Base-by-base conservation (phyloP, 2,329 filamentous ascomycete species). In the Cordyceps militaris region DNA sequence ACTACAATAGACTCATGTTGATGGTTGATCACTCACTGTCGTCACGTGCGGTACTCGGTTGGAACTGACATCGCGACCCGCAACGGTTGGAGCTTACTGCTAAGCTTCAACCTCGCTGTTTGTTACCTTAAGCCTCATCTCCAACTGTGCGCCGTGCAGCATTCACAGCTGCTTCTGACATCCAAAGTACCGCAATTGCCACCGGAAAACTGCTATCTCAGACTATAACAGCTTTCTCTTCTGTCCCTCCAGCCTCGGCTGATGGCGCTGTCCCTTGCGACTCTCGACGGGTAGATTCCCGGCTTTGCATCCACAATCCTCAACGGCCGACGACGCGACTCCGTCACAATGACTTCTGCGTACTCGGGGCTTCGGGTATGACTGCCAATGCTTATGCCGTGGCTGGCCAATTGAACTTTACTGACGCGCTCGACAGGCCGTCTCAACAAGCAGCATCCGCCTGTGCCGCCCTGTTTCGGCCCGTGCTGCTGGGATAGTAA, bases 361-460 rank as follows among this genome's bases (percentile, higher is more conserved):
- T 55, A 47, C n/a, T 55, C 52, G 19, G 42, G 52, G 44, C 42
- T 55, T 26, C 42, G 52, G 52, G 52, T 55, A 47, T 19, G 42
- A 28, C 8, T 14, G 5, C 3, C 19, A 16, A 19, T 14, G 10
- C 1, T 16, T 1, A 16, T 23, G 21, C 14, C 13, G 9, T 4
- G n/a, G 11, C 42, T 38, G 5, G 40, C 4, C 14, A 23, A 24
- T 21, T 5, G 26, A 21, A 13, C 14, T 5, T 13, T 38, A 38
- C 51, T 54, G 44, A 54, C n/a, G 19, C 13, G 21, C n/a, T 21
- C 23, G 34, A 44, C 14, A 55, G 52, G 38, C 42, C 16, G 52
- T 23, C 6, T 47, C 52, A 21, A 47, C 14, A 19, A 28, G 23
- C 42, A 36, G 21, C 13, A 19, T 38, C 23, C 52, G 52, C 16